phyloP scores from a whole-genome alignment of 2,329 filamentous ascomycete genomes.

The Paecilomyces dactylethromorphus region DNA sequence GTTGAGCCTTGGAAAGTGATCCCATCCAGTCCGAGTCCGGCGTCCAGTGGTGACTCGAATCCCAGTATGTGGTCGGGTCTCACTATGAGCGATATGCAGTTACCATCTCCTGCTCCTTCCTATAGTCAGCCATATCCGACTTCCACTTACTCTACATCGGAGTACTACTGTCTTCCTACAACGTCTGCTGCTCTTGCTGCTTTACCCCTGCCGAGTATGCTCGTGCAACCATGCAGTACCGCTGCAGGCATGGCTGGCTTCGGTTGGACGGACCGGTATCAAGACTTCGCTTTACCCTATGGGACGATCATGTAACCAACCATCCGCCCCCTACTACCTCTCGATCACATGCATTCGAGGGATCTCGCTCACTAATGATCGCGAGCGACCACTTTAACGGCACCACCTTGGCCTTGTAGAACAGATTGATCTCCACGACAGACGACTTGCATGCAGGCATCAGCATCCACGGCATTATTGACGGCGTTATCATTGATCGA shows the following conservation, averaged over 20 bases:
- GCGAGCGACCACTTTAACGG: background rate
- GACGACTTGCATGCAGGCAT: constrained; percentile 34
- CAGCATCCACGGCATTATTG: constrained; percentile 46
- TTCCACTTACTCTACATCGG: constrained; percentile 51
- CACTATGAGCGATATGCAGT: constrained; percentile 63
- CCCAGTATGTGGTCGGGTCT: constrained; percentile 74
- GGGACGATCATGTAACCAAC: constrained; percentile 75
- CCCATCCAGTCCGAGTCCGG: constrained; percentile 72
- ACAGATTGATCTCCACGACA: constrained; percentile 32
- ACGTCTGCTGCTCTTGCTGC: constrained; percentile 67
- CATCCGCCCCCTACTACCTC: background rate
- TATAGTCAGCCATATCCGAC: constrained; percentile 74
- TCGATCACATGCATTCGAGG: background rate
- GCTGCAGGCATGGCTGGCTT: constrained; percentile 70
- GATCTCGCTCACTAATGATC: background rate
- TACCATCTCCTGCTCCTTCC: constrained; percentile 72
- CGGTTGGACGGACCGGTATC: constrained; percentile 72
- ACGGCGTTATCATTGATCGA: constrained; percentile 48
- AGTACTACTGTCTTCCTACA: constrained; percentile 74
- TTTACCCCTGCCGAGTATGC: constrained; percentile 78
- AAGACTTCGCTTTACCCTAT: constrained; percentile 68
- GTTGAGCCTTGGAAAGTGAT: constrained; percentile 88
- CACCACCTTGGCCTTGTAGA: constrained; percentile 23
- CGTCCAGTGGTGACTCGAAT: constrained; percentile 66
- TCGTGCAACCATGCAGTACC: constrained; percentile 76